Conservation (phyloP, 306 rosid species). For the Cyclanthera cordifolia region DNA sequence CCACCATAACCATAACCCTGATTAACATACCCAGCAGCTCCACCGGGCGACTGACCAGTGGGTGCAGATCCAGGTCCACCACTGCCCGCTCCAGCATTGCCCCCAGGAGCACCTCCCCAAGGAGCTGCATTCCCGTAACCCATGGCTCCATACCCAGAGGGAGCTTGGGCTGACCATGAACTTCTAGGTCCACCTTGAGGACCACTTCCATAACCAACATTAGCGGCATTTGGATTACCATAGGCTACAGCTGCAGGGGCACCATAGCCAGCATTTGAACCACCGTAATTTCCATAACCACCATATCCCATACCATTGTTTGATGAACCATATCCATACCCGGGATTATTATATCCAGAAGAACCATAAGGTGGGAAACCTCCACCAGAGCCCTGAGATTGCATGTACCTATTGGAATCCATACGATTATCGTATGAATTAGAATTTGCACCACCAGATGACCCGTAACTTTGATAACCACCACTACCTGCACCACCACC, state of each 20-base stretch:
- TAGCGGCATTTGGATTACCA: constrained; percentile 77
- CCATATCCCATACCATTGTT: constrained; percentile 76
- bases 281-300: constrained; percentile 73
- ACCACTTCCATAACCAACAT: constrained; percentile 71
- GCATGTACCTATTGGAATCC: constrained; percentile 90
- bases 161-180: constrained; percentile 78
- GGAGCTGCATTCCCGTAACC: constrained; percentile 80
- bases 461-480: constrained; percentile 79
- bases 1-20: constrained; percentile 90
- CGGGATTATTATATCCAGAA: constrained; percentile 62
- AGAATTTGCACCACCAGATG: constrained; percentile 63
- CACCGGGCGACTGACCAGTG: constrained; percentile 93
- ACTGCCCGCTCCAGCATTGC: constrained; percentile 58
- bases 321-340: constrained; percentile 92
- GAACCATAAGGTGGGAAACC: constrained; percentile 87
- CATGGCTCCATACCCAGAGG: constrained; percentile 89
- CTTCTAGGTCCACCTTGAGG: constrained; percentile 82
- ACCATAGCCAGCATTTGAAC: constrained; percentile 68
- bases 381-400: constrained; percentile 63
- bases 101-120: constrained; percentile 81
- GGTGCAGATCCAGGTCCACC: constrained; percentile 65
- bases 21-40: constrained; percentile 71
- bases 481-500: constrained; percentile 55
- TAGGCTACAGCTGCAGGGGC: constrained; percentile 79
- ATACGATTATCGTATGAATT: constrained; percentile 75